Percentiles rank a stretch among this genome's conserved stretches.
phyloP scores from a whole-genome alignment of 768 basidiomycete genomes.

The Lactarius sanguifluus region DNA sequence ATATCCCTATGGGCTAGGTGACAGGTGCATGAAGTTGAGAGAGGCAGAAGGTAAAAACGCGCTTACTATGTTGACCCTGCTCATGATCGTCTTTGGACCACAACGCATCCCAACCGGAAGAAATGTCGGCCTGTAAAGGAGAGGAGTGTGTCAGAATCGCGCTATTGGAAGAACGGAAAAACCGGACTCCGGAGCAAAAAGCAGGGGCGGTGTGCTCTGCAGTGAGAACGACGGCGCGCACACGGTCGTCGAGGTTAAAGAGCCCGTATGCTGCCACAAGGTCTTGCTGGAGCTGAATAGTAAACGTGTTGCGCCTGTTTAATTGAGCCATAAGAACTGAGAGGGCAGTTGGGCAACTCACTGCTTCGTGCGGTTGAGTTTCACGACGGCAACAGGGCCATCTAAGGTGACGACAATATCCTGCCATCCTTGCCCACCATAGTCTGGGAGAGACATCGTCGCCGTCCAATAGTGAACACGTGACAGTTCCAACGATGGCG shows the following conservation, averaged over 20 bases:
- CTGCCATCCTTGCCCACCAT: conserved; percentile 38
- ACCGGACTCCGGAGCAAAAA: conserved; percentile 55
- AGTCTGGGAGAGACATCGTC: conserved; percentile 25
- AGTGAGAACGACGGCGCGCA: conserved; percentile 52
- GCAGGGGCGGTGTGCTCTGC: conserved; percentile 52
- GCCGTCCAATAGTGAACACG: neutral
- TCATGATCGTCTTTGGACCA: conserved; percentile 41
- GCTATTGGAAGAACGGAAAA: neutral
- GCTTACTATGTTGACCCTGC: conserved; percentile 49
- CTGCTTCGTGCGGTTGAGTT: conserved; percentile 51
- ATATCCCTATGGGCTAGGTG: conserved; percentile 47
- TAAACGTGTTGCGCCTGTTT: conserved; percentile 50
- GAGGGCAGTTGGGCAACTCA: conserved; percentile 31
- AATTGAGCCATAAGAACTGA: neutral
- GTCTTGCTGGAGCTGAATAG: conserved; percentile 38
- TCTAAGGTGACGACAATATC: conserved; percentile 47
- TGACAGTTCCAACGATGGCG: conserved; percentile 20
- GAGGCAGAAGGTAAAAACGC: neutral
- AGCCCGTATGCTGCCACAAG: conserved; percentile 46
- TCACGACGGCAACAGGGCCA: conserved; percentile 44
- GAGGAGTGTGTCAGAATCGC: neutral
- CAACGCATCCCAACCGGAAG: conserved; percentile 47
- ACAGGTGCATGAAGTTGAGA: too few species aligned
- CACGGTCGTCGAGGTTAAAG: conserved; percentile 52
- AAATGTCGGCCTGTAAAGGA: conserved; percentile 48